Base-by-base conservation (phyloP, 331 rosid genomes). In the Quercus lobata region DNA sequence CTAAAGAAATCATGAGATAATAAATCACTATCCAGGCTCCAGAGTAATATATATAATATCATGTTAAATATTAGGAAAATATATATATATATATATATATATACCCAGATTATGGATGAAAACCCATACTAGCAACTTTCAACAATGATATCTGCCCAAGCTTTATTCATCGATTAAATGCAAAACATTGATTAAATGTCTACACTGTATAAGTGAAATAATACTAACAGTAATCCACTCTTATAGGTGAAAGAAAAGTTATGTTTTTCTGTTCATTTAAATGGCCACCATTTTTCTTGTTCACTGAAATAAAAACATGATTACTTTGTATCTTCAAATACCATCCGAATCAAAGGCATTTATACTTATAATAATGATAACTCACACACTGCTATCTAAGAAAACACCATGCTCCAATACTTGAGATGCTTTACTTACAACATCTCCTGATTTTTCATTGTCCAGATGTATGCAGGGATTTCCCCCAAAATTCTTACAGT, bases 401-500 rank as follows among this genome's bases (percentile, higher is more conserved):
- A n/a, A 69, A 84, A 65, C 7, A 54, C 53, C 34, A 68, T 7
- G 57, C 74, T 30, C 62, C 56, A 14, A 78, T 76, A 62, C 41
- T 29, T 30, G 44, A 80, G 41, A 82, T 5, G 57, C 78, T 53
- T 75, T 76, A 88, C 97, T 89, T 82, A 94, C 98, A 94, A 55
- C 88, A 86, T 76, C 22, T 78, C 79, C 77, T 86, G 73, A 5
- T 2, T 22, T 79, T 53, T 75, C 85, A 79, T 56, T 5, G 79
- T 27, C 98, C 96, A 92, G 72, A 94, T 52, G 81, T 90, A 84
- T 41, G 87, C 53, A 32, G 98, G 97, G 63, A 91, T 84, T 84
- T 89, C 86, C 72, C 72, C 97, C 98, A 25, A 89, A 84, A 78
- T 91, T 88, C 72, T 92, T 89, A 78, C 98, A 92, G 69, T 84